Base-by-base conservation (phyloP, 805 yeast genomes). In the Pachysolen tannophilus region DNA sequence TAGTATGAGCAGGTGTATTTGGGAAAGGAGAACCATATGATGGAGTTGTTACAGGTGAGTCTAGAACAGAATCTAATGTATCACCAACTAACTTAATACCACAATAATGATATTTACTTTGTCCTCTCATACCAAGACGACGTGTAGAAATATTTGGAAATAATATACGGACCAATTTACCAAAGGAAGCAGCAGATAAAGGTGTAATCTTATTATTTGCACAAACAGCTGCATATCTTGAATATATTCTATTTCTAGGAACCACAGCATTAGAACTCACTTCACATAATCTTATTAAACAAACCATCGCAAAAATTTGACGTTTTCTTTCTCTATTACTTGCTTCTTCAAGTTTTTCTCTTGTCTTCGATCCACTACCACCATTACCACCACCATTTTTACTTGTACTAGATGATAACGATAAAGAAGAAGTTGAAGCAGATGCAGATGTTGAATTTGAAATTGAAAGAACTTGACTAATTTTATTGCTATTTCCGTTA, bases 41-140 rank as follows among this genome's bases (percentile, higher is more conserved):
- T 20, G 35, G 35, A 10, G 39, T 34, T 19, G 21, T 30, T 14
- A 38, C 36, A 8, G 33, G 50, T 3, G 50, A 42, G 8, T 41
- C 44, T 16, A 23, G 21, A 10, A 33, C 38, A 1, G 46, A 43
- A 8, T 9, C 31, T 24, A 20, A 33, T 20, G 51, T 52, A 40
- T 66, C 64, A 32, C 61, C 61, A 29, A 56, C 48, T 18, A 69
- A 46, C 44, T 67, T 69, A 34, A 87, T 65, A 3, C 94, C 94
- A 55, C 90, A 82, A 50, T 84, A 86, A 53, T 85, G 94, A 55
- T 87, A 87, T 51, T 81, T 81, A 15, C 90, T 77, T 49, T 79
- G 82, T 2, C 88, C 88, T 33, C 94, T 65, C 53, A 78, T 74
- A 2, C 96, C 96, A 35, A 86, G 61, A 35, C 96, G 67, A 43